phyloP scores from a whole-genome alignment of 805 yeast species.

The Yarrowia deformans region DNA sequence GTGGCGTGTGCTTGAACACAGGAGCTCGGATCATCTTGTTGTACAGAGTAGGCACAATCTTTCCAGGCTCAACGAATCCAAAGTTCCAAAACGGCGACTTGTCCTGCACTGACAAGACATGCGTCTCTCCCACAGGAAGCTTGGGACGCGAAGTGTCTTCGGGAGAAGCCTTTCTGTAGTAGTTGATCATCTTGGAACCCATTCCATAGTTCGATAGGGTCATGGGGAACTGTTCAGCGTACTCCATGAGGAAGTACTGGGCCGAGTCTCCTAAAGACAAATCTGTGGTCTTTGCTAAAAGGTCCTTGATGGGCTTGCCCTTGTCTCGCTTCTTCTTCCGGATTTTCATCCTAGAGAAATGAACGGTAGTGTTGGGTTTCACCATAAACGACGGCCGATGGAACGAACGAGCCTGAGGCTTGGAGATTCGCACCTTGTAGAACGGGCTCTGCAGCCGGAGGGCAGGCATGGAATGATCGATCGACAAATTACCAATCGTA shows the following conservation, averaged over 20 bases:
- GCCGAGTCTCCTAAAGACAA: conserved; percentile 85
- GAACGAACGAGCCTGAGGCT: conserved; percentile 72
- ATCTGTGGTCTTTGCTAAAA: conserved; percentile 74
- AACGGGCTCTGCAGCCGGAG: conserved; percentile 85
- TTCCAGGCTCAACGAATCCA: conserved; percentile 95
- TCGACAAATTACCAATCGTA: conserved; percentile 85
- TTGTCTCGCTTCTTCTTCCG: conserved; percentile 90
- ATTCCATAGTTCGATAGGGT: conserved; percentile 89
- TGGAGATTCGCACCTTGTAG: conserved; percentile 77
- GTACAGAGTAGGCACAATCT: conserved; percentile 89
- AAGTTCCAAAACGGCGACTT: conserved; percentile 98
- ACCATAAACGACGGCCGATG: conserved; percentile 80
- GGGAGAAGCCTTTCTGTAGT: conserved; percentile 82
- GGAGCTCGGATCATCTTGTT: conserved; percentile 94
- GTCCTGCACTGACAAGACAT: conserved; percentile 94
- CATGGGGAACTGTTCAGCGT: conserved; percentile 86
- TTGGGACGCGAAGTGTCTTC: conserved; percentile 89
- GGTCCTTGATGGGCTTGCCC: conserved; percentile 78
- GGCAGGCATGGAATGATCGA: conserved; percentile 93
- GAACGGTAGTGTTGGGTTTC: conserved; percentile 78
- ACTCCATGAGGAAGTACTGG: conserved; percentile 78
- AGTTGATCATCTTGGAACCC: conserved; percentile 93
- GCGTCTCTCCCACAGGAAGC: conserved; percentile 89
- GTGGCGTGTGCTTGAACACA: conserved; percentile 81
- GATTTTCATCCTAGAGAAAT: conserved; percentile 73